phyloP scores from a whole-genome alignment of 2,329 filamentous ascomycete genomes.

The Ophiostoma triangulosporum region DNA sequence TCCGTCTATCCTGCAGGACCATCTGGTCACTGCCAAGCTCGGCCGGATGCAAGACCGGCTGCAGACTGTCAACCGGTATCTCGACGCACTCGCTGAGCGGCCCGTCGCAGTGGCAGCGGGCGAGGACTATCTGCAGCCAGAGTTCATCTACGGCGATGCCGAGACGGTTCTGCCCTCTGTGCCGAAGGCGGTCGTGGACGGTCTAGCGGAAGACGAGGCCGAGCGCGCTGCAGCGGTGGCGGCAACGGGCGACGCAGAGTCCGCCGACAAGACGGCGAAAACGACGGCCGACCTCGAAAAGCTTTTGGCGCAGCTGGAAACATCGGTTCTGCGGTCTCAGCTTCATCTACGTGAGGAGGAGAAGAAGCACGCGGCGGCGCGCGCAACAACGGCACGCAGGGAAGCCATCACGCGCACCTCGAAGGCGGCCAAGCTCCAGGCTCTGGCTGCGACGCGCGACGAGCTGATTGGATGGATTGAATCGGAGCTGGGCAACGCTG shows the following conservation, averaged over 20 bases:
- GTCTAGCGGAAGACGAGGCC: constrained; percentile 29
- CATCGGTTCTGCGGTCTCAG: constrained; percentile 44
- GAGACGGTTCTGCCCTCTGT: constrained; percentile 33
- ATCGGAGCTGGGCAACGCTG: constrained; percentile 41
- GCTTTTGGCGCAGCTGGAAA: constrained; percentile 40
- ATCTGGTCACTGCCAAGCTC: constrained; percentile 37
- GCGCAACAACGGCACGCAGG: constrained; percentile 21
- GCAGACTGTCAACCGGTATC: constrained; percentile 33
- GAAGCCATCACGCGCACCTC: neutral
- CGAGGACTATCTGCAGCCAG: constrained; percentile 34
- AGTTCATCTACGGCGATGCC: constrained; percentile 30
- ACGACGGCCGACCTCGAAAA: constrained; percentile 27
- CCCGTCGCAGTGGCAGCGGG: constrained; percentile 31
- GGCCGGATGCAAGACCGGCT: constrained; percentile 38
- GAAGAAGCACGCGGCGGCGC: constrained; percentile 36
- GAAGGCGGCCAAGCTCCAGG: constrained; percentile 30
- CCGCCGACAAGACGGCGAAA: neutral
- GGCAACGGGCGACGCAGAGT: neutral
- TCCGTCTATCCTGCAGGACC: constrained; percentile 30
- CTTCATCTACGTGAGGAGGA: constrained; percentile 43
- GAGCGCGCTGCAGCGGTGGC: neutral
- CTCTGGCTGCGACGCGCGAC: constrained; percentile 41
- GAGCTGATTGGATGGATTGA: constrained; percentile 55
- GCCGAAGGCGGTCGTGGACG: constrained; percentile 37
- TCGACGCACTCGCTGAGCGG: constrained; percentile 37